These are phyloP conservation scores for Wickerhamomyces strasburgensis DNA, from an alignment of 805 yeast genomes.

Conservation along the genomic window DNA sequence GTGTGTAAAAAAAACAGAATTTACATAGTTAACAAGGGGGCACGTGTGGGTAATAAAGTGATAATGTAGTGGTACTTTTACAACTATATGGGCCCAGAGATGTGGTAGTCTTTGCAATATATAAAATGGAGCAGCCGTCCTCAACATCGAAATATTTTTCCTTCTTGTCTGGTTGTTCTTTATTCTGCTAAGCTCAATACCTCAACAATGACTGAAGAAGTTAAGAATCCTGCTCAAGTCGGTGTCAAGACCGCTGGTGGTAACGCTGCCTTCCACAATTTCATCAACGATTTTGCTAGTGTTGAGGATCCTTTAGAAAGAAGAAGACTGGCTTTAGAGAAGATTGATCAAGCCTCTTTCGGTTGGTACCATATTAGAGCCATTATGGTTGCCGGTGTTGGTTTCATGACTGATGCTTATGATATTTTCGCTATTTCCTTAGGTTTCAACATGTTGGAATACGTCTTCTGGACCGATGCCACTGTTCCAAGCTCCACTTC, in stretches of 20 bases:
- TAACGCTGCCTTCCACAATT: slow-evolving; percentile 83
- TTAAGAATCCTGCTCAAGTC: slow-evolving; percentile 22
- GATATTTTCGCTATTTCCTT: slow-evolving; percentile 88
- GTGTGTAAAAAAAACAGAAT: too few relatives aligned
- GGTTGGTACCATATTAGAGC: slow-evolving; percentile 83
- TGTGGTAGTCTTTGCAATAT: too few relatives aligned
- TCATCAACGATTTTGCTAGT: slow-evolving; percentile 72
- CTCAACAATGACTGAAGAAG: slow-evolving; percentile 16
- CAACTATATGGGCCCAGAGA: too few relatives aligned
- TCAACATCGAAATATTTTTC: too few relatives aligned
- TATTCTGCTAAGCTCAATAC: too few relatives aligned
- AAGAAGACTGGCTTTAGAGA: slow-evolving; percentile 79
- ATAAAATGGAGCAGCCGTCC: neutral
- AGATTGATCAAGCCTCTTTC: slow-evolving; percentile 72
- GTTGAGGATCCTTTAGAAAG: slow-evolving; percentile 82
- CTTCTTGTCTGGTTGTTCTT: too few relatives aligned
- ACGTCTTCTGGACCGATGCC: slow-evolving; percentile 64
- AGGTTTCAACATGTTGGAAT: slow-evolving; percentile 72
- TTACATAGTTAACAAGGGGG: neutral
- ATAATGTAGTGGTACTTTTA: too few relatives aligned
- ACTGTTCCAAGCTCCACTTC: slow-evolving; percentile 63
- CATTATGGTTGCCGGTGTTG: slow-evolving; percentile 86
- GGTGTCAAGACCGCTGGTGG: slow-evolving; percentile 56
- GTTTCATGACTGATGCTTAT: slow-evolving; percentile 89
- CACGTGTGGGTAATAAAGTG: neutral